Conservation (phyloP, 768 basidiomycete genomes). For the Lyophyllum semitale region DNA sequence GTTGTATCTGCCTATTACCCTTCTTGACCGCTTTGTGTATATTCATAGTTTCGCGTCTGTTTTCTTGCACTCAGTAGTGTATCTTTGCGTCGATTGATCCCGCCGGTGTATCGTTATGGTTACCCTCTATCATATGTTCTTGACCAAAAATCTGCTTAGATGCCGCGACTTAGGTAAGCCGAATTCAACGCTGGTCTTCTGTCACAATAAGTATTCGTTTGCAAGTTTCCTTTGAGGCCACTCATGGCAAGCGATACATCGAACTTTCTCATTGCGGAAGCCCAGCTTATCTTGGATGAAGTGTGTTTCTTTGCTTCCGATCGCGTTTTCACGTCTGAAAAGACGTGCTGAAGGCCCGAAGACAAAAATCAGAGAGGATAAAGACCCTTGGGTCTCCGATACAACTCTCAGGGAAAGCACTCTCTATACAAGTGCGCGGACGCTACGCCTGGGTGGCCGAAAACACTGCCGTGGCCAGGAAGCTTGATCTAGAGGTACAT, state of each 20-base stretch:
- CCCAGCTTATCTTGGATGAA: constrained; percentile 64
- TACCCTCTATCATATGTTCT: neutral
- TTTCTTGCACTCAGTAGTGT: constrained; percentile 13
- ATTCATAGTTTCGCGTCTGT: constrained; percentile 12
- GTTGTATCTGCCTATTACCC: neutral
- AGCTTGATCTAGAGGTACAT: constrained; percentile 75
- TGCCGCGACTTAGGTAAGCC: too few species aligned
- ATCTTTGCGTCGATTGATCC: constrained; percentile 3
- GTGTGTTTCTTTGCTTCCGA: constrained; percentile 35
- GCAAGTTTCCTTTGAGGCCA: neutral
- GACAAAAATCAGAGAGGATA: constrained; percentile 68
- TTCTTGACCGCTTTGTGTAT: constrained; percentile 16
- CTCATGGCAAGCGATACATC: constrained; percentile 31
- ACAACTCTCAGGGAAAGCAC: constrained; percentile 70
- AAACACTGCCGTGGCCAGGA: constrained; percentile 73
- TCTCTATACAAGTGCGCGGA: constrained; percentile 67
- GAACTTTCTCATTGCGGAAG: constrained; percentile 74
- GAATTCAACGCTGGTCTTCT: too few species aligned
- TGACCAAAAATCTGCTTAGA: neutral
- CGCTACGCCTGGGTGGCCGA: constrained; percentile 86
- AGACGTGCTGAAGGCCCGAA: constrained; percentile 53
- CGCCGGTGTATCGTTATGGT: constrained; percentile 14
- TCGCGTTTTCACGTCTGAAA: constrained; percentile 9
- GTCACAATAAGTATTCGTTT: too few species aligned
- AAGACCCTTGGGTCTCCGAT: constrained; percentile 81